phyloP scores from a whole-genome alignment of 306 rosid genomes.

The Fragaria nilgerrensis region DNA sequence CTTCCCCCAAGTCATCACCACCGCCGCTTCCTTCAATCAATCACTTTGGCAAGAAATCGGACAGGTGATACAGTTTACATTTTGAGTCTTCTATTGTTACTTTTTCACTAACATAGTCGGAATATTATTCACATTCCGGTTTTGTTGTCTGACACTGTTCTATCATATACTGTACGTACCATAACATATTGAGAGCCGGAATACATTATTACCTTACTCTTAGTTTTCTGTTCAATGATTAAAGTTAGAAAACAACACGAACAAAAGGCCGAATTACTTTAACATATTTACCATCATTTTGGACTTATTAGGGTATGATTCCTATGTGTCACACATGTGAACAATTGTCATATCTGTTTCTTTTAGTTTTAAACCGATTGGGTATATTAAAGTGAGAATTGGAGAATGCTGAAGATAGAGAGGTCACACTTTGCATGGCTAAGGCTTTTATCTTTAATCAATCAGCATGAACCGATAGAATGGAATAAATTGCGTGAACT shows the following conservation, averaged over 20 bases:
- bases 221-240: background rate
- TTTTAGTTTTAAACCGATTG: background rate
- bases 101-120: background rate
- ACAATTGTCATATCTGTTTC: background rate
- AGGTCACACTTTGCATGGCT: slow-evolving; percentile 15
- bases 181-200: background rate
- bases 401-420: background rate
- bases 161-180: background rate
- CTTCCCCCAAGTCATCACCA: slow-evolving; percentile 94
- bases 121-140: background rate
- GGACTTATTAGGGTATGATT: background rate
- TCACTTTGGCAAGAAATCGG: slow-evolving; percentile 84
- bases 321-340: slow-evolving; percentile 3
- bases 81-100: background rate
- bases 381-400: background rate
- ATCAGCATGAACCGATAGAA: background rate
- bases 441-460: background rate
- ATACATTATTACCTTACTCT: background rate
- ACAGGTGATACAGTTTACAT: slow-evolving; percentile 45
- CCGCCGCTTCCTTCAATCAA: slow-evolving; percentile 89
- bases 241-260: background rate
- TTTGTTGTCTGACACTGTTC: background rate
- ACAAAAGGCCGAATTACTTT: background rate
- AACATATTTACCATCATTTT: background rate
- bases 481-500: background rate